Evolutionary conservation across 768 basidiomycete genomes (phyloP), one percentile per base, ranked within the genome.

Genomic region (Calocybe cyanea): DNA sequence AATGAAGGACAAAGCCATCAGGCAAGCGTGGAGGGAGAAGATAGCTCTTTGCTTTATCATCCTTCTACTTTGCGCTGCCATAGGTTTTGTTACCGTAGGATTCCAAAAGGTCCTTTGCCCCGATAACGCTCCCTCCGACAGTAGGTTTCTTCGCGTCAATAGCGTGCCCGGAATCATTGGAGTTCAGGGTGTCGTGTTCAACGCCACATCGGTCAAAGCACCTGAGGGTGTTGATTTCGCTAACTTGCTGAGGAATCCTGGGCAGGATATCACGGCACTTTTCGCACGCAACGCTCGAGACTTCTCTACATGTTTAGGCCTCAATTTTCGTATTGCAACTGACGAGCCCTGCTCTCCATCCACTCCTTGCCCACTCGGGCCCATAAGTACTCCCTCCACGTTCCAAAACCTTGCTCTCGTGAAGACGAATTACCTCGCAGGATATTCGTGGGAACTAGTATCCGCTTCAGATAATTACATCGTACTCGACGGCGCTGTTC

Each of bases 11-110:
- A 77, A 77, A 56, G 73, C 78, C 30, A 75, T 79, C 43, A 73
- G 82, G 50, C 91, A 96, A 63, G 96, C 96, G 1, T 99, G 96
- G 96, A 81, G 94, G 60, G 96, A 99, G 67, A 99, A 98, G 73
- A 83, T 95, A 47, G 81, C 92, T 5, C 73, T 99, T 3, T 97
- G 94, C 66, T 82, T 88, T 64, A 84, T 97, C 59, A 89, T 92
- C 41, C 53, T 79, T 46, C 31, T 92, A 35, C 65, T 96, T 15
- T 96, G 95, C 54, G 82, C 73, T 15, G 63, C 71, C 36, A 78
- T 97, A 42, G 95, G 91, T 8, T 99, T 99, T 67, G 75, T 85
- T 45, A 99, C 96, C 31, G 90, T 99, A 54, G 95, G 95, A 28
- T 81, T 95, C 37, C 90, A 96, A 67, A 83, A 83, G 56, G 90